Conservation (phyloP, 2,329 filamentous ascomycete species). For the Cytospora paraplurivora region DNA sequence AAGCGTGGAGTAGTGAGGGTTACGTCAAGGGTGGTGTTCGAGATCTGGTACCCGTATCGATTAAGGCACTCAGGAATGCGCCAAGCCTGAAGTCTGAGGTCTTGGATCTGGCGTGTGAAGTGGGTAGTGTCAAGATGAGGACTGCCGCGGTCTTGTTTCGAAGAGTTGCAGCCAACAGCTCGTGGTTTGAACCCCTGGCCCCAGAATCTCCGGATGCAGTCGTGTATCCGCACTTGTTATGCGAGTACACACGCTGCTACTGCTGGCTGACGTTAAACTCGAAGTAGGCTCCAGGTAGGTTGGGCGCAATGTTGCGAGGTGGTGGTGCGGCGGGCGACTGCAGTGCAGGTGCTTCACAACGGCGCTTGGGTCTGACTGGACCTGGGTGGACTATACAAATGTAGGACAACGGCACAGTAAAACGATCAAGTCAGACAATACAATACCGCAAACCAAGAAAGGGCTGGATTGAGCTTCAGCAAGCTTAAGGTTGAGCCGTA, state of each 20-base stretch:
- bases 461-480: neutral
- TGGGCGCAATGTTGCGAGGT: neutral
- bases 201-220: neutral
- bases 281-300: neutral
- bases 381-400: neutral
- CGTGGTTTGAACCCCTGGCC: constrained; percentile 27
- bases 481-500: neutral
- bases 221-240: constrained; percentile 12
- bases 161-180: constrained; percentile 24
- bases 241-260: constrained; percentile 10
- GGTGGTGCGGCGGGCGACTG: constrained; percentile 2
- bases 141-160: constrained; percentile 21
- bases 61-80: constrained; percentile 10
- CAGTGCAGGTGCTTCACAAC: neutral
- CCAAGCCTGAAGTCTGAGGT: constrained; percentile 5
- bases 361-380: neutral
- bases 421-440: neutral
- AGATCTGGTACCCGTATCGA: constrained; percentile 9
- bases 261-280: neutral
- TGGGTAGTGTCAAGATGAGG: constrained; percentile 12
- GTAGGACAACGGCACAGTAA: neutral
- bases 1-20: constrained; percentile 5
- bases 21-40: constrained; percentile 9
- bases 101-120: neutral
- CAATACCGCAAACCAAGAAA: neutral